Conservation (phyloP, 495 filamentous ascomycete genomes). For the Pseudomonodictys pantanalensis region DNA sequence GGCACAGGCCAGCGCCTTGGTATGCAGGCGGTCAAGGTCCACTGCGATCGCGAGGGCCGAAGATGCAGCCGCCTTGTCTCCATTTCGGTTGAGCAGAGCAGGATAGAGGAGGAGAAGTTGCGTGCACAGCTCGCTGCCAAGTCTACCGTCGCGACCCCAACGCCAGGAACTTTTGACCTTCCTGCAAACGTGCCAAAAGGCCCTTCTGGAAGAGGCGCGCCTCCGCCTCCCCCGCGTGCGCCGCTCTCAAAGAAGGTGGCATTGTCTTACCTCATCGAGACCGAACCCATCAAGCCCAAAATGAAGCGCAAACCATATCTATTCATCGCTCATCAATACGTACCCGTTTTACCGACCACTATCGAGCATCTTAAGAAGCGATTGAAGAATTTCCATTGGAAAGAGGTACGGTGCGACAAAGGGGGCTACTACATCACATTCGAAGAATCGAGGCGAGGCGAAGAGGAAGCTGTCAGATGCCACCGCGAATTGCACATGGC, state of each 20-base stretch:
- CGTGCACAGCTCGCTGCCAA: slow-evolving; percentile 13
- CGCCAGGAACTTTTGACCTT: slow-evolving; percentile 35
- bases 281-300: slow-evolving; percentile 58
- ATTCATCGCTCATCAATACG: slow-evolving; percentile 80
- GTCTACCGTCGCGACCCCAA: slow-evolving; percentile 30
- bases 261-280: slow-evolving; percentile 48
- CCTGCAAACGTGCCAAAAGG: slow-evolving; percentile 84
- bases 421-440: slow-evolving; percentile 92
- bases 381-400: slow-evolving; percentile 71
- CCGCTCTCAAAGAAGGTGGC: slow-evolving; percentile 28
- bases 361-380: slow-evolving; percentile 83
- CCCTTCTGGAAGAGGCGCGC: slow-evolving; percentile 61
- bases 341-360: slow-evolving; percentile 82
- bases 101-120: slow-evolving; percentile 48
- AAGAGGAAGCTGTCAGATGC: slow-evolving; percentile 75
- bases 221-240: slow-evolving; percentile 44
- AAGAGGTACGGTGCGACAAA: slow-evolving; percentile 74
- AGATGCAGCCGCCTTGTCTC: slow-evolving; percentile 73
- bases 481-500: slow-evolving; percentile 68
- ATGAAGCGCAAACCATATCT: slow-evolving; percentile 85
- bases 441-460: slow-evolving; percentile 67
- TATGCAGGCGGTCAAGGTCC: slow-evolving; percentile 68
- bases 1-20: slow-evolving; percentile 72
- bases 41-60: slow-evolving; percentile 81
- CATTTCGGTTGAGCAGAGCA: slow-evolving; percentile 62